These are phyloP conservation scores for Colletotrichum zoysiae DNA, from an alignment of 2,329 filamentous ascomycete genomes.

Conservation along the genomic window DNA sequence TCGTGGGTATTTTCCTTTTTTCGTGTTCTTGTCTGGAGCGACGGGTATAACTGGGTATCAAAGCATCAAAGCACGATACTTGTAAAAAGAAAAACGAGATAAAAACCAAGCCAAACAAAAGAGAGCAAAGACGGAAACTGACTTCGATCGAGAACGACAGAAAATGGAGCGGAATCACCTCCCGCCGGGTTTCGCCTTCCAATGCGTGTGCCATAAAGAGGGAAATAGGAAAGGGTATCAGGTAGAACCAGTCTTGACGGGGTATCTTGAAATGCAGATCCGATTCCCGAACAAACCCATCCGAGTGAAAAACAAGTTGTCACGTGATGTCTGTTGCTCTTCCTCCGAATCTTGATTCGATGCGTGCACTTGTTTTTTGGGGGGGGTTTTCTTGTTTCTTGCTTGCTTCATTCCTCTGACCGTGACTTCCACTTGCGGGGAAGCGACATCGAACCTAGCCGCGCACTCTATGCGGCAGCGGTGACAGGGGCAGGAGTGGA, in stretches of 20 bases:
- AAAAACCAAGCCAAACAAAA: conserved; percentile 41
- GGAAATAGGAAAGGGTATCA: conserved; percentile 48
- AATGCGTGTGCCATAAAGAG: conserved; percentile 44
- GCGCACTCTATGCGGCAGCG: conserved; percentile 62
- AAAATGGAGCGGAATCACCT: conserved; percentile 39
- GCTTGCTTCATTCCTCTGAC: conserved; percentile 25
- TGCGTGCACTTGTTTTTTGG: conserved; percentile 28
- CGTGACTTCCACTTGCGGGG: conserved; percentile 20
- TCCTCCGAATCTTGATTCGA: conserved; percentile 38
- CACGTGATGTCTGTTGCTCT: conserved; percentile 37
- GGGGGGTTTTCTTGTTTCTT: conserved; percentile 7
- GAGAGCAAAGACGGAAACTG: conserved; percentile 42
- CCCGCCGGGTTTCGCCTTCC: conserved; percentile 36
- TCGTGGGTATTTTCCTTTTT: conserved; percentile 44
- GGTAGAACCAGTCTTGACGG: conserved; percentile 62
- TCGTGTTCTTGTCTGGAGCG: conserved; percentile 43
- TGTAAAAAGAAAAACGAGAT: conserved; percentile 39
- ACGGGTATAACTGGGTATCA: conserved; percentile 55
- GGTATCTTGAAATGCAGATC: conserved; percentile 72
- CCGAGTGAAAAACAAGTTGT: conserved; percentile 37
- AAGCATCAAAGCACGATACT: conserved; percentile 50
- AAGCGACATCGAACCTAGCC: conserved; percentile 14
- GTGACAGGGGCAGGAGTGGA: conserved; percentile 60
- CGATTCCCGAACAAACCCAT: conserved; percentile 59
- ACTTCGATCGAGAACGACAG: conserved; percentile 44